Evolutionary conservation across 257 asterid species (phyloP), one percentile per base, ranked within the genome.

Genomic region (Verbena officinalis): DNA sequence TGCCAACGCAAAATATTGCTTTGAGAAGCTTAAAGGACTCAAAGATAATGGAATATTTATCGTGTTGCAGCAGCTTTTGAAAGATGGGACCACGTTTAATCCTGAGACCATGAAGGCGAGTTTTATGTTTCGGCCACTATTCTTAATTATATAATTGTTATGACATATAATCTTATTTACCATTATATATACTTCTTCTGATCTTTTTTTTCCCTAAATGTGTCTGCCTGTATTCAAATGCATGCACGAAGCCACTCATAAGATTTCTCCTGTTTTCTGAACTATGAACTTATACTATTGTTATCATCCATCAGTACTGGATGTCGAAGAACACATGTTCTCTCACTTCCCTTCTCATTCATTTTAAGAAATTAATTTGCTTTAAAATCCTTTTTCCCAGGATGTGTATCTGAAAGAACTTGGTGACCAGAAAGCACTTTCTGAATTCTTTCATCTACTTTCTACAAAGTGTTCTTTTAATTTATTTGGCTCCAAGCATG

Each of bases 1-100:
- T 70, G 80, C 70, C 59, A 81, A 84, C 72, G 95, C 92, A 55
- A 80, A 84, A 76, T 86, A 73, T 59, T 75, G 75, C 75, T 89
- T 91, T 75, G 69, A 70, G 76, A 79, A 79, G 68, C 81, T 88
- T 44, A 73, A 76, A 66, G 80, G 55, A 65, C 69, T 72, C 51
- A 69, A 80, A 63, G 82, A 81, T 68, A 42, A 70, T 64, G 71
- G 70, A 27, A 62, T 73, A 34, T 63, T 74, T 73, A 52, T 58
- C 64, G 72, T 62, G 64, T 68, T 91, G 52, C 79, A 59, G 53
- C 73, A 81, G 74, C 44, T 84, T 63, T 57, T 91, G 67, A 72
- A 62, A 58, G 73, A 78, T 57, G 84, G 69, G 64, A 60, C 52
- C 19, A 40, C 68, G 42, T 75, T 48, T 68, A 79, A 77, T 61